Evolutionary conservation across 805 yeast genomes (phyloP), one percentile per base, ranked within the genome.

Genomic region (Lipomyces orientalis): DNA sequence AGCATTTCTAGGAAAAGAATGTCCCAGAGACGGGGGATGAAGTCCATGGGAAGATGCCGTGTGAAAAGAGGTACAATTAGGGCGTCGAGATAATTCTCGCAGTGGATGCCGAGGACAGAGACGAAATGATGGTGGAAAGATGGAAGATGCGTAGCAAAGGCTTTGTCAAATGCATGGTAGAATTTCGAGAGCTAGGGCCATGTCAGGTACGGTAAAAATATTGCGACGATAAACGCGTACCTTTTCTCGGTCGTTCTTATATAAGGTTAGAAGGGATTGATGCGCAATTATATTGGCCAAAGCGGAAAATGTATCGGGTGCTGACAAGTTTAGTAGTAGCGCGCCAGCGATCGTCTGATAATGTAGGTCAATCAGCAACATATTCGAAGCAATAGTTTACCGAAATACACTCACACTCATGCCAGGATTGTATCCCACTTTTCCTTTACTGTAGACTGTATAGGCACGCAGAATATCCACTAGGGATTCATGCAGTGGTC

Each of bases 1-100:
- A 39, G 33, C 62, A 63, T 87, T 74, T 88, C 91, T 74, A 88
- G 87, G 10, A 88, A 75, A 74, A 82, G 82, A 4, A 88, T 79
- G 74, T 89, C 93, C 68, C 89, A 73, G 6, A 89, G 71, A 16
- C 86, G 81, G 33, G 82, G 78, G 7, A 84, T 75, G 0, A 83
- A 76, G 43, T 87, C 88, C 58, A 85, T 76, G 12, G 81, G 75
- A 56, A 87, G 73, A 33, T 82, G 79, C 60, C 80, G 77, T 1
- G 87, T 75, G 73, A 88, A 85, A 22, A 87, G 67, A 25, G 84
- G 73, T 31, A 64, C 61, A 1, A 87, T 69, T 61, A 86, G 72
- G 1, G 82, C 79, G 31, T 77, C 80, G 5, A 88, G 75, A 63
- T 84, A 83, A 3, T 79, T 82, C 2, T 78, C 65, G 2, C 88